phyloP scores from a whole-genome alignment of 441 rosid genomes.

The Raphanus hybrid region DNA sequence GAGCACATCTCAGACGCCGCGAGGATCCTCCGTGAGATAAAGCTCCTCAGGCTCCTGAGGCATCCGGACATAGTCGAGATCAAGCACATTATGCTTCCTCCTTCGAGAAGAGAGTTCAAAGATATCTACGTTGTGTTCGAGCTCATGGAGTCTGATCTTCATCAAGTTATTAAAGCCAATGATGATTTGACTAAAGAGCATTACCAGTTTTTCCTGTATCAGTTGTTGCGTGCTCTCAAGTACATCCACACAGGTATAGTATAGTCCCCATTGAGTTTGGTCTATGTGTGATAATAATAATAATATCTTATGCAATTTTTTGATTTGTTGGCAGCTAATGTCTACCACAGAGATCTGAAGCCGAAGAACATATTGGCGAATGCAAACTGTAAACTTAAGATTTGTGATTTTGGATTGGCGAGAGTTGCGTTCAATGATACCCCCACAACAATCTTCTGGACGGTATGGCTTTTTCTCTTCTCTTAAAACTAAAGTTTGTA shows the following conservation, averaged over 20 bases:
- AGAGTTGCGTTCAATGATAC: conserved; percentile 80
- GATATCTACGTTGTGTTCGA: conserved; percentile 81
- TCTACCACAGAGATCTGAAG: conserved; percentile 76
- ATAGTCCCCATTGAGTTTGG: background rate
- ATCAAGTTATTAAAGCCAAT: conserved; percentile 80
- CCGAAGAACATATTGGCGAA: conserved; percentile 83
- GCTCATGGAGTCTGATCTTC: conserved; percentile 85
- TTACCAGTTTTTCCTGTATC: conserved; percentile 77
- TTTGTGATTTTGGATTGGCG: conserved; percentile 80
- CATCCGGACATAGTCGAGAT: conserved; percentile 85
- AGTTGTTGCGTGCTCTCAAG: conserved; percentile 71
- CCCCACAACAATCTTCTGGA: conserved; percentile 78
- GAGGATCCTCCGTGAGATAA: conserved; percentile 72
- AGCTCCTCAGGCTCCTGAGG: conserved; percentile 64
- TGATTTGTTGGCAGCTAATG: conserved; percentile 66
- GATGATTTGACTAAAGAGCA: conserved; percentile 81
- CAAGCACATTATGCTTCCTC: conserved; percentile 78
- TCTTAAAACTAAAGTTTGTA: conserved; percentile 21
- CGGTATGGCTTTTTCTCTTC: conserved; percentile 46
- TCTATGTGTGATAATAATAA: background rate
- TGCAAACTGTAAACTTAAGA: conserved; percentile 81
- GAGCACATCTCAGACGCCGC: conserved; percentile 77
- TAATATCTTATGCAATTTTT: conserved; percentile 13
- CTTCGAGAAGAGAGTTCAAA: conserved; percentile 71
- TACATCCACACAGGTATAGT: conserved; percentile 52